phyloP scores from a whole-genome alignment of 1,284 basidiomycete genomes.

The Ceratobasidium sp. region DNA sequence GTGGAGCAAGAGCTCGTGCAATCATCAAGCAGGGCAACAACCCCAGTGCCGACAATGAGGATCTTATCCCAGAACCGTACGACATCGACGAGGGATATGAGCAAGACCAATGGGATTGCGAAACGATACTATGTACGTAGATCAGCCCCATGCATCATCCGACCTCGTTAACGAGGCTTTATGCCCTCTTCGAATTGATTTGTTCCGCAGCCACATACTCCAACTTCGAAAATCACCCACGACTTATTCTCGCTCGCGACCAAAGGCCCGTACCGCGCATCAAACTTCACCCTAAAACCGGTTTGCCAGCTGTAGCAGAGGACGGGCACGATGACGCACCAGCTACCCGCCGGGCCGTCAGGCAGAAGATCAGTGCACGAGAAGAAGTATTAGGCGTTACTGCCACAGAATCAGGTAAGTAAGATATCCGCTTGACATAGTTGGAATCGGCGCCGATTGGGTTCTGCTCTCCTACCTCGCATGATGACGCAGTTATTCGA shows the following conservation, averaged over 20 bases:
- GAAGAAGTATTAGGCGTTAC: slow-evolving; percentile 42
- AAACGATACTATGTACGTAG: slow-evolving; percentile 89
- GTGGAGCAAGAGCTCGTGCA: slow-evolving; percentile 34
- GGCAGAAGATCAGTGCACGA: slow-evolving; percentile 38
- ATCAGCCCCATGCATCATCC: slow-evolving; percentile 4
- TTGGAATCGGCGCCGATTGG: slow-evolving; percentile 12
- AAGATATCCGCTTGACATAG: slow-evolving; percentile 27
- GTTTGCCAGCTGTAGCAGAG: slow-evolving; percentile 69
- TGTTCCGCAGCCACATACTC: slow-evolving; percentile 82
- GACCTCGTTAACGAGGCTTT: slow-evolving; percentile 7
- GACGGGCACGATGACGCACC: slow-evolving; percentile 28
- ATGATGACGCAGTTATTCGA: slow-evolving; percentile 48
- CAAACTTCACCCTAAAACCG: slow-evolving; percentile 75
- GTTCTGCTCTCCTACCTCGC: background rate
- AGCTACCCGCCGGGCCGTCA: background rate
- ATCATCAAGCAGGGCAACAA: slow-evolving; percentile 52
- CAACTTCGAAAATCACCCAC: slow-evolving; percentile 94
- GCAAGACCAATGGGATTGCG: slow-evolving; percentile 91
- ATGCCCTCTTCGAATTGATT: background rate
- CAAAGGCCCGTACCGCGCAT: slow-evolving; percentile 70
- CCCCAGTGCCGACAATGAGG: slow-evolving; percentile 55
- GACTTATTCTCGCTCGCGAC: slow-evolving; percentile 76
- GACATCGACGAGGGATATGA: slow-evolving; percentile 65
- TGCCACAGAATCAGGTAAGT: slow-evolving; percentile 44
- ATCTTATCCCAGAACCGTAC: slow-evolving; percentile 63